These are phyloP conservation scores for Aspergillus niger DNA, from an alignment of 2,329 filamentous ascomycete genomes.

Conservation along the genomic window DNA sequence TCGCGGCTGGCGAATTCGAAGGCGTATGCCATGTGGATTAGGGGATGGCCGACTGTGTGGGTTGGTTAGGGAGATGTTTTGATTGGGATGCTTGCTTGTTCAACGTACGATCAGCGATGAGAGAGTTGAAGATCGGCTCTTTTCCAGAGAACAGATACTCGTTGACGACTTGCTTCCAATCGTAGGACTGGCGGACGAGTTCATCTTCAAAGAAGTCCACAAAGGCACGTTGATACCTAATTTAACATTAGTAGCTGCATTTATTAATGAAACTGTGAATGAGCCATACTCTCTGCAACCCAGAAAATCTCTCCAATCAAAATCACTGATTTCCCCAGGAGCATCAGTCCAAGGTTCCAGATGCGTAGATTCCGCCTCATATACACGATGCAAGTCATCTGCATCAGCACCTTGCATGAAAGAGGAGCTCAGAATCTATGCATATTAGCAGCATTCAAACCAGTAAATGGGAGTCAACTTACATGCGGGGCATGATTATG, in stretches of 20 bases:
- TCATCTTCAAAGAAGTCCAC: slow-evolving; percentile 96
- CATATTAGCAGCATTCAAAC: slow-evolving; percentile 14
- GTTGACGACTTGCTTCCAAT: slow-evolving; percentile 77
- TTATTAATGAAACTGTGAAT: neutral
- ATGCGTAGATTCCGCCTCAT: slow-evolving; percentile 71
- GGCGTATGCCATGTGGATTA: slow-evolving; percentile 95
- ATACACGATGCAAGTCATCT: slow-evolving; percentile 74
- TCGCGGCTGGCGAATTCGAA: slow-evolving; percentile 85
- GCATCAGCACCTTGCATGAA: slow-evolving; percentile 79
- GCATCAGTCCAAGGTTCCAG: slow-evolving; percentile 82
- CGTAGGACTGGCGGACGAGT: slow-evolving; percentile 72
- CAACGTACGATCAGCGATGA: slow-evolving; percentile 74
- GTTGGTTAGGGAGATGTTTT: no score
- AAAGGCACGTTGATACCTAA: slow-evolving; percentile 80
- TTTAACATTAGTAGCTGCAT: neutral
- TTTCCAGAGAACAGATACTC: slow-evolving; percentile 71
- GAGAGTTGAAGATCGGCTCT: slow-evolving; percentile 75
- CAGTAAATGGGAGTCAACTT: slow-evolving; percentile 24
- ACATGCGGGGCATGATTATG: slow-evolving; percentile 83
- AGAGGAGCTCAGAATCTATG: slow-evolving; percentile 72
- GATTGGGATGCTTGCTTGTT: neutral
- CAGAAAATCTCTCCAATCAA: slow-evolving; percentile 85
- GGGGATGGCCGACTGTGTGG: slow-evolving; percentile 73
- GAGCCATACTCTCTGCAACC: slow-evolving; percentile 65
- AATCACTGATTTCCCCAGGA: slow-evolving; percentile 76